Evolutionary conservation across 129 eudicot genomes (phyloP).

Genomic region (Heracleum sosnowskyi): DNA sequence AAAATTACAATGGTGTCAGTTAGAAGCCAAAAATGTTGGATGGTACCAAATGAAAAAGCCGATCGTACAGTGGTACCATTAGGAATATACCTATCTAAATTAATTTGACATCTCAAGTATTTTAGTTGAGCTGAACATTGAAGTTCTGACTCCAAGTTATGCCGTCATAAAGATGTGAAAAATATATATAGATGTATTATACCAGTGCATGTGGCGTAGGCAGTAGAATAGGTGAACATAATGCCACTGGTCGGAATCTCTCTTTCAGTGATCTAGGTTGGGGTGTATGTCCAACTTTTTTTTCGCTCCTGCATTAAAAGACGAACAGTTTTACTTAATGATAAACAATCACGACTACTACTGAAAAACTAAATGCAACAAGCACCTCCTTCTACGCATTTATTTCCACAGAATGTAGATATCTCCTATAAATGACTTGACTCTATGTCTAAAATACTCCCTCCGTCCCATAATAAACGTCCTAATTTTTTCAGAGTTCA

Average conservation of each 20-base stretch:
- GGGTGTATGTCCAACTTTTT: constrained; percentile 41
- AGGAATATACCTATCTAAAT: too few species aligned
- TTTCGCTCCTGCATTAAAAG: constrained; percentile 56
- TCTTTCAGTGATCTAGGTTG: constrained; percentile 54
- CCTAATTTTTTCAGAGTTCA: too few species aligned
- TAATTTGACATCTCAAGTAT: background rate
- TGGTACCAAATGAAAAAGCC: too few species aligned
- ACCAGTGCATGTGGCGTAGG: constrained; percentile 98
- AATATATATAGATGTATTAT: background rate
- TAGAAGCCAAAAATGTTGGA: too few species aligned
- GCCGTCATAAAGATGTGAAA: background rate
- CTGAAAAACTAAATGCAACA: background rate
- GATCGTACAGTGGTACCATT: too few species aligned
- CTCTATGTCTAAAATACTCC: too few species aligned
- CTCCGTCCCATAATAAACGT: too few species aligned
- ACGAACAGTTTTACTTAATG: constrained; percentile 5
- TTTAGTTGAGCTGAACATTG: background rate
- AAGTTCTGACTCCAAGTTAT: background rate
- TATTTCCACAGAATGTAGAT: background rate
- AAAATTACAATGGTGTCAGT: too few species aligned
- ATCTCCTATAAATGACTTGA: background rate
- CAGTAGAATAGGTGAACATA: constrained; percentile 84
- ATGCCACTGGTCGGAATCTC: constrained; percentile 86
- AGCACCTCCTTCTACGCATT: background rate
- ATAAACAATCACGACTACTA: constrained; percentile 4